Conservation (phyloP, 306 rosid genomes). For the Vigna reflexopilosa region DNA sequence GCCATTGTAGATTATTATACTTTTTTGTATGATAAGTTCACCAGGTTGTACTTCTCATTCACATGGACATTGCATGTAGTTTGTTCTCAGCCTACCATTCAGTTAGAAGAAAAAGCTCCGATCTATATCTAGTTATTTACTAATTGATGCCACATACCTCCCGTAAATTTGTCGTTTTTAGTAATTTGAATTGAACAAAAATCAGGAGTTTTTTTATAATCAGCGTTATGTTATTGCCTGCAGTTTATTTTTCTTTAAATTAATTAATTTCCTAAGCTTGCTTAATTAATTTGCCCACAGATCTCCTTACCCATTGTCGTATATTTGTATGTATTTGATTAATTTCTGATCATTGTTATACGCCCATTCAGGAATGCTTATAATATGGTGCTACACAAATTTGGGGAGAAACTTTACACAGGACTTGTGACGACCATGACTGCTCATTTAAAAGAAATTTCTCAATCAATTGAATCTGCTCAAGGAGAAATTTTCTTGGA, state of each 20-base stretch:
- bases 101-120: constrained; percentile 1
- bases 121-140: constrained; percentile 10
- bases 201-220: neutral
- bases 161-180: constrained; percentile 15
- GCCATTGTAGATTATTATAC: constrained; percentile 17
- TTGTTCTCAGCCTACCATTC: constrained; percentile 12
- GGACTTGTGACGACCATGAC: constrained; percentile 63
- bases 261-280: neutral
- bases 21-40: constrained; percentile 13
- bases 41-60: neutral
- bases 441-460: constrained; percentile 53
- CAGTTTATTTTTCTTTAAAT: constrained; percentile 31
- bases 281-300: neutral
- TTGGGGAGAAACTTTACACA: constrained; percentile 64
- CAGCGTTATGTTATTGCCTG: constrained; percentile 1
- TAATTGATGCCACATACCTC: constrained; percentile 5
- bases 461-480: constrained; percentile 58
- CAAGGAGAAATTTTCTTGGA: constrained; percentile 65
- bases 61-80: neutral
- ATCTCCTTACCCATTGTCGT: constrained; percentile 1
- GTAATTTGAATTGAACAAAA: constrained; percentile 5
- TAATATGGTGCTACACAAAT: constrained; percentile 66
- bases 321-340: constrained; percentile 26
- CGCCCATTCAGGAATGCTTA: constrained; percentile 61
- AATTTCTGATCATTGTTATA: constrained; percentile 36